Evolutionary conservation across 2,329 filamentous ascomycete species (phyloP).

Genomic region (Didymella arachidicola): DNA sequence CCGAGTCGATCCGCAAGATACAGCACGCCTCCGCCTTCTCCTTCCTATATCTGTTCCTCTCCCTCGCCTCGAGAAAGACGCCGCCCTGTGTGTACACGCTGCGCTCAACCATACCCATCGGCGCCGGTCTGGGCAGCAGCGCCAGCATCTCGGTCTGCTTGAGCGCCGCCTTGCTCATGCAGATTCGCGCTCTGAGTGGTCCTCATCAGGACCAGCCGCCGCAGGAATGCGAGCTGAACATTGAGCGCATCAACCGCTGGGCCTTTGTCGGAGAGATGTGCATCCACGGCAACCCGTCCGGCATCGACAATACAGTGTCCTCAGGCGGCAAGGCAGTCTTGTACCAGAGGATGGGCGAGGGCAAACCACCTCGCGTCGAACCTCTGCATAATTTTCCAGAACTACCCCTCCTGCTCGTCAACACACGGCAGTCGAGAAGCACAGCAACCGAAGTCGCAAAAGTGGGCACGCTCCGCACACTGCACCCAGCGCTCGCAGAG

Average conservation of each 20-base stretch:
- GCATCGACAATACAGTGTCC: slow-evolving; percentile 95
- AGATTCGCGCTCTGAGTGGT: slow-evolving; percentile 85
- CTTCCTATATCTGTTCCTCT: slow-evolving; percentile 93
- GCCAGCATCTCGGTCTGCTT: slow-evolving; percentile 94
- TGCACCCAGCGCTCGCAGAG: slow-evolving; percentile 79
- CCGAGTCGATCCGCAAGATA: slow-evolving; percentile 79
- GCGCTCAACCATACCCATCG: slow-evolving; percentile 91
- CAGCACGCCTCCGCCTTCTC: slow-evolving; percentile 81
- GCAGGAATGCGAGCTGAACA: slow-evolving; percentile 85
- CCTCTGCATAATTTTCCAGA: slow-evolving; percentile 89
- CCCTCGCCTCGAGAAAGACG: slow-evolving; percentile 79
- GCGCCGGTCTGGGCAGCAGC: slow-evolving; percentile 89
- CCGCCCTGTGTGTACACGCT: slow-evolving; percentile 87
- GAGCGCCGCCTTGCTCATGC: slow-evolving; percentile 81
- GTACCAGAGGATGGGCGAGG: slow-evolving; percentile 82
- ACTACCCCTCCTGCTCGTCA: slow-evolving; percentile 85
- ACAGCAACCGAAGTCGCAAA: slow-evolving; percentile 87
- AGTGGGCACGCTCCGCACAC: slow-evolving; percentile 74
- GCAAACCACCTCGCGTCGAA: slow-evolving; percentile 76
- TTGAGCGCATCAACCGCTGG: slow-evolving; percentile 97
- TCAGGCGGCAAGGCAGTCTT: slow-evolving; percentile 93
- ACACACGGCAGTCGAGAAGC: slow-evolving; percentile 87
- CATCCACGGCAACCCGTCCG: slow-evolving; percentile 95
- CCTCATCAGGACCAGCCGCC: slow-evolving; percentile 91
- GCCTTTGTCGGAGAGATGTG: slow-evolving; percentile 97